Base-by-base conservation (phyloP, 2,329 filamentous ascomycete species). In the Pestalotiopsis sp. region DNA sequence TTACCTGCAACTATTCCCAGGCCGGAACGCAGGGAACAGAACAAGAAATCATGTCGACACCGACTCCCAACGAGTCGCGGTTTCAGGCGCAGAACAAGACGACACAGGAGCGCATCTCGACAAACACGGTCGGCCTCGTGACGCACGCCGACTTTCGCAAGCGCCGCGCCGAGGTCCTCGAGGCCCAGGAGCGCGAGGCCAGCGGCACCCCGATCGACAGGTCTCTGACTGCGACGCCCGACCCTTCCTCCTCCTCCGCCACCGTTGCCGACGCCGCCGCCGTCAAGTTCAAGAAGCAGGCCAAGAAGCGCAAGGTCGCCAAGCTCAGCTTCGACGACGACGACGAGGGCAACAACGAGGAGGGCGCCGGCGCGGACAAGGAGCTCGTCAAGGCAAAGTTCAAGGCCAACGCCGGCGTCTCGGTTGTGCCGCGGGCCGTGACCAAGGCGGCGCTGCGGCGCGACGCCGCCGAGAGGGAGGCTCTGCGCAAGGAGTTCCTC, bases 71-170 rank as follows among this genome's bases (percentile, higher is more conserved):
- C 9, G 74, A 76, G 20, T 86, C 87, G 68, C 90, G 92, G 70
- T 97, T 97, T 81, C 91, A 91, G 1, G 86, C 91, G 57, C 92
- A 95, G 76, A 91, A 90, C 71, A 86, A 91, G 73, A 92, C 92
- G 1, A 92, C 93, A 1, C 90, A 95, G 79, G 91, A 97, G 76
- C 86, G 94, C 14, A 86, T 97, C 62, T 95, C 95, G 69, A 93
- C 90, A 66, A 91, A 94, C 76, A 97, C 94, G 0, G 94, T 98
- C 72, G 96, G 96, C 55, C 90, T 99, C 2, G 95, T 98, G 66
- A 90, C 93, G 68, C 90, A 98, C 58, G 94, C 93, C 72, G 96
- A 98, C 78, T 98, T 97, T 80, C 94, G 95, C 80, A 98, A 99
- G 83, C 91, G 96, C 69, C 93, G 95, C 80, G 95, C 94, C 74